phyloP scores from a whole-genome alignment of 2,329 filamentous ascomycete species.

The Incumbomyces lentus region DNA sequence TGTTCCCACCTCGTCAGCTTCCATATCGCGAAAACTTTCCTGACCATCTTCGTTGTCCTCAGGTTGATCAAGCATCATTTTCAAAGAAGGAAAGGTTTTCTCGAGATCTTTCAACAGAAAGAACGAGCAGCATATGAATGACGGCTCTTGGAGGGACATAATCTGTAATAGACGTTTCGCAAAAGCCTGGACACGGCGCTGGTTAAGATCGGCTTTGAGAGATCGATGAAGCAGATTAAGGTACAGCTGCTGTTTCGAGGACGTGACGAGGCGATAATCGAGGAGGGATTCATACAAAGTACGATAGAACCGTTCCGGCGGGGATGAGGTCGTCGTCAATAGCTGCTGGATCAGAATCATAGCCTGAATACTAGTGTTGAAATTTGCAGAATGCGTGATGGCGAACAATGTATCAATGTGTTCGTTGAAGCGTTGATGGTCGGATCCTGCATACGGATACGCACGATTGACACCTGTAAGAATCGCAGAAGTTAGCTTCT shows the following conservation, averaged over 20 bases:
- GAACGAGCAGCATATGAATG: slow-evolving; percentile 86
- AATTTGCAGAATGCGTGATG: slow-evolving; percentile 95
- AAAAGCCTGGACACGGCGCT: slow-evolving; percentile 88
- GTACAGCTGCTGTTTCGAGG: slow-evolving; percentile 92
- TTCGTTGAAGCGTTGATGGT: slow-evolving; percentile 70
- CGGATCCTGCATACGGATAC: slow-evolving; percentile 79
- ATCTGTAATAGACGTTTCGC: slow-evolving; percentile 86
- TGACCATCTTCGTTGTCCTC: slow-evolving; percentile 68
- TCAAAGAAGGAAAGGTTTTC: slow-evolving; percentile 67
- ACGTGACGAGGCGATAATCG: slow-evolving; percentile 75
- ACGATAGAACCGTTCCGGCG: slow-evolving; percentile 84
- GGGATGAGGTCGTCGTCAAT: slow-evolving; percentile 66
- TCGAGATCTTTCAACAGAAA: slow-evolving; percentile 79
- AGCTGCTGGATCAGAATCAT: slow-evolving; percentile 92
- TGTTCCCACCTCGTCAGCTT: slow-evolving; percentile 34
- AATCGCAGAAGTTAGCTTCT: slow-evolving; percentile 86
- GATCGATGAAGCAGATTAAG: slow-evolving; percentile 83
- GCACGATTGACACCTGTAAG: slow-evolving; percentile 92
- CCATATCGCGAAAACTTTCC: slow-evolving; percentile 59
- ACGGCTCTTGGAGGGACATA: slow-evolving; percentile 76
- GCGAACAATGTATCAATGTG: slow-evolving; percentile 91
- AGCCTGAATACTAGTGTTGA: slow-evolving; percentile 96
- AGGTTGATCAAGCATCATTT: slow-evolving; percentile 66
- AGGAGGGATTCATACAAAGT: slow-evolving; percentile 91
- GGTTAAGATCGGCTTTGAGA: slow-evolving; percentile 79